phyloP scores from a whole-genome alignment of 495 filamentous ascomycete species.

The Penicillium paradoxum region DNA sequence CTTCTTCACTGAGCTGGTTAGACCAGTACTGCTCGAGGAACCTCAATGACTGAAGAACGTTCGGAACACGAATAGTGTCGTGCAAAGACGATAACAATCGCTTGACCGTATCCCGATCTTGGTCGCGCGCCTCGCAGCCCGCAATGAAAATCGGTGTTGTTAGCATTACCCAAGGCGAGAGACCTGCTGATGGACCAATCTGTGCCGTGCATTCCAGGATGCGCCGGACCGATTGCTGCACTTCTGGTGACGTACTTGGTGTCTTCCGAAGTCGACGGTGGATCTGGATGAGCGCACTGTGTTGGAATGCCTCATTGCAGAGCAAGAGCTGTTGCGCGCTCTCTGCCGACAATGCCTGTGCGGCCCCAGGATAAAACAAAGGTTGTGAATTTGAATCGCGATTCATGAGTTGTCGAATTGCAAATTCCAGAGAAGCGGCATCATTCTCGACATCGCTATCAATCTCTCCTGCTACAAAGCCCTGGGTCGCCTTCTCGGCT shows the following conservation, averaged over 20 bases:
- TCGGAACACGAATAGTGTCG: conserved; percentile 42
- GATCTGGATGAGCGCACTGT: conserved; percentile 44
- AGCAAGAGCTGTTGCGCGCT: conserved; percentile 36
- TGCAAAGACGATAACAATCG: conserved; percentile 34
- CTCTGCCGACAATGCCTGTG: conserved; percentile 30
- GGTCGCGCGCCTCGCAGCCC: conserved; percentile 38
- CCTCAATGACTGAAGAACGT: conserved; percentile 42
- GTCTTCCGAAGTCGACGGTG: conserved; percentile 35
- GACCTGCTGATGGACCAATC: conserved; percentile 39
- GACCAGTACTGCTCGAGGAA: conserved; percentile 45
- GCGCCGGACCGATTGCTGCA: conserved; percentile 38
- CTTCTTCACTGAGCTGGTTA: conserved; percentile 33
- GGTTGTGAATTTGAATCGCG: conserved; percentile 28
- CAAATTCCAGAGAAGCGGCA: conserved; percentile 31
- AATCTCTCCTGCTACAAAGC: conserved; percentile 20
- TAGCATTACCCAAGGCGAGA: conserved; percentile 46
- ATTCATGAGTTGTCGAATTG: conserved; percentile 35
- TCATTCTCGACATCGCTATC: conserved; percentile 24
- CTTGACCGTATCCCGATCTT: conserved; percentile 37
- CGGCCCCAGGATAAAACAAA: conserved; percentile 39
- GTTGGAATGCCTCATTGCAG: conserved; percentile 47
- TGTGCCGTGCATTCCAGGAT: conserved; percentile 41
- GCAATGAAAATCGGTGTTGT: conserved; percentile 46
- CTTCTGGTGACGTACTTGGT: conserved; percentile 29
- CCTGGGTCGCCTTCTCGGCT: conserved; percentile 10